Evolutionary conservation across 805 yeast genomes (phyloP), one percentile per base, ranked within the genome.

Genomic region (Yarrowia divulgata): DNA sequence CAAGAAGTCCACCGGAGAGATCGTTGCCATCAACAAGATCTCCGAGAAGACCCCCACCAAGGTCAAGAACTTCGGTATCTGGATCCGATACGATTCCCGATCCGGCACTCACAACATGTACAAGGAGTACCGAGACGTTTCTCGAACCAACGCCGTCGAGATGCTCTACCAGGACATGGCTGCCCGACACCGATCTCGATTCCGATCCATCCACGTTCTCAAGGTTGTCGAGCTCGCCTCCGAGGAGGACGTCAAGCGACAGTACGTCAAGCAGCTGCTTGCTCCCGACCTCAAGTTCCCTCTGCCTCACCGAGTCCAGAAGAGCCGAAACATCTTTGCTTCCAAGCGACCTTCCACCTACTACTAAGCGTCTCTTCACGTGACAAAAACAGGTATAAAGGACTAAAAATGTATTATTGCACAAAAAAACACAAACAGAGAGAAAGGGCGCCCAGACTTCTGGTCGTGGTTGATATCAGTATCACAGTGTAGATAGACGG

Each of bases 21-120:
- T 95, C 81, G 97, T 95, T 79, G 86, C 97, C 74, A 88, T 95
- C 80, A 92, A 92, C 89, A 84, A 85, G 81, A 91, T 95, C 83
- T 81, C 89, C 81, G 99, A 95, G 88, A 85, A 93, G 82, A 91
- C 88, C 88, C 98, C 99, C 85, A 91, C 97, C 85, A 93, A 91
- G 88, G 98, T 95, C 81, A 95, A 95, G 93, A 95, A 93, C 91
- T 95, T 93, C 83, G 99, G 98, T 88, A 84, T 95, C 87, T 95
- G 99, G 99, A 90, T 95, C 84, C 93, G 99, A 88, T 95, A 95
- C 91, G 99, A 95, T 83, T 95, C 99, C 76, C 96, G 99, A 90
- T 95, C 99, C 77, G 99, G 99, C 87, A 93, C 97, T 81, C 99
- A 95, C 97, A 95, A 95, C 96, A 95, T 95, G 98, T 95, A 95